Evolutionary conservation across 192 early-diverging fungal genomes (phyloP).

Genomic region (Entomortierella chlamydospora): DNA sequence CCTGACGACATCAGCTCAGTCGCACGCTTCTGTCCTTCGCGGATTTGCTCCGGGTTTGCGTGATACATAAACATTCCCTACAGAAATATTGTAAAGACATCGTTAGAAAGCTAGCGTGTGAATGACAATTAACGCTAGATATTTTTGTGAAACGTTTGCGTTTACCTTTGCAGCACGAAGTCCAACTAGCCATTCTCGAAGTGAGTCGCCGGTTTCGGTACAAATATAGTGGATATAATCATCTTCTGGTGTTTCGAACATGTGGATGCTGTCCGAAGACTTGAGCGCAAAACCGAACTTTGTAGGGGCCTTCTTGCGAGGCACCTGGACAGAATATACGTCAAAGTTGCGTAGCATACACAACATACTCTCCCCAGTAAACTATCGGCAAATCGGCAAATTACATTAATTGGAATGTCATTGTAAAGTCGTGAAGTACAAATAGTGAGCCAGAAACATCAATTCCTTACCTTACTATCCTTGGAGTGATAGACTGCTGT

Average conservation of each 20-base stretch:
- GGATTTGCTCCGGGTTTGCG: slow-evolving; percentile 40
- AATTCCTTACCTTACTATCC: slow-evolving; percentile 66
- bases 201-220: slow-evolving; percentile 69
- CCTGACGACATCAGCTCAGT: slow-evolving; percentile 26
- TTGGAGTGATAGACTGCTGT: slow-evolving; percentile 75
- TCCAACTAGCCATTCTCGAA: slow-evolving; percentile 80
- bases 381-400: slow-evolving; percentile 18
- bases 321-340: slow-evolving; percentile 82
- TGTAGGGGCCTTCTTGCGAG: slow-evolving; percentile 78
- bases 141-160: too few relatives aligned
- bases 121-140: background rate
- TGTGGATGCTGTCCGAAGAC: slow-evolving; percentile 78
- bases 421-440: too few relatives aligned
- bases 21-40: slow-evolving; percentile 38
- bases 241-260: slow-evolving; percentile 86
- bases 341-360: slow-evolving; percentile 80
- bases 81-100: too few relatives aligned
- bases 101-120: too few relatives aligned
- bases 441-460: too few relatives aligned
- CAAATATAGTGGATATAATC: slow-evolving; percentile 86
- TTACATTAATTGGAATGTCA: too few relatives aligned
- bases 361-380: slow-evolving; percentile 54
- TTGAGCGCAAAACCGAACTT: slow-evolving; percentile 87
- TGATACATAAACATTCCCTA: slow-evolving; percentile 54
- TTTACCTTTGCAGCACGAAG: slow-evolving; percentile 80